Evolutionary conservation across 106 monocot species (phyloP), one percentile per base, ranked within the genome.

Genomic region (Amphibolis antarctica): DNA sequence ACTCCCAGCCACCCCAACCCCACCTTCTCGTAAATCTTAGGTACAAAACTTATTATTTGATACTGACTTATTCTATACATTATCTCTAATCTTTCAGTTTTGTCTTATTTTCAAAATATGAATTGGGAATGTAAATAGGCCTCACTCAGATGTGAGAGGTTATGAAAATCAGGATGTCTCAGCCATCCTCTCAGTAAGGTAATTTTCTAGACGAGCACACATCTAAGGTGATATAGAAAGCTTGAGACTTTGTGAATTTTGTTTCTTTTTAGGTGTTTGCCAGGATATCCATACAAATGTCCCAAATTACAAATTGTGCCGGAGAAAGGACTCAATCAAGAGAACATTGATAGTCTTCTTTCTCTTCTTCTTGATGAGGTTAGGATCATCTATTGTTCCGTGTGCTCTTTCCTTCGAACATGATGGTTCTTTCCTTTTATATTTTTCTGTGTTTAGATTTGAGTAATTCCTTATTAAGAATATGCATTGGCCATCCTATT

Each of bases 351-450:
- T 53, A 68, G 63, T 12, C 81, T 98, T 19, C 64, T 70, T 21
- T 82, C 78, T 55, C 74, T 98, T 61, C 86, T 98, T 71, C 54
- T 82, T 73, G 90, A 91, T 67, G 90, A 98, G 84, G 96, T 96
- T 42, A 47, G 42, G 21, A 24, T n/a, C n/a, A 44, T 30, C 10
- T 26, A 14, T 51, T 26, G 15, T 24, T 69, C 49, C 53, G n/a
- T 48, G 13, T 17, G 3, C 12, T n/a, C 36, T 36, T 36, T 36
- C 36, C 7, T 7, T 36, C 36, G 7, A 36, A 7, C 4, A 4
- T 36, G 7, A 7, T 7, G 7, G 36, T 36, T 36, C 4, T 36
- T 36, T 36, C 36, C 36, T 36, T n/a, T n/a, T n/a, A 36, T 36
- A 7, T 36, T 36, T 36, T 36, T 36, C n/a, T n/a, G n/a, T n/a